Percentiles rank a stretch among this genome's conserved stretches.
Evolutionary conservation across 1,284 basidiomycete species (phyloP).

Genomic region (Melampsora allii-populina): DNA sequence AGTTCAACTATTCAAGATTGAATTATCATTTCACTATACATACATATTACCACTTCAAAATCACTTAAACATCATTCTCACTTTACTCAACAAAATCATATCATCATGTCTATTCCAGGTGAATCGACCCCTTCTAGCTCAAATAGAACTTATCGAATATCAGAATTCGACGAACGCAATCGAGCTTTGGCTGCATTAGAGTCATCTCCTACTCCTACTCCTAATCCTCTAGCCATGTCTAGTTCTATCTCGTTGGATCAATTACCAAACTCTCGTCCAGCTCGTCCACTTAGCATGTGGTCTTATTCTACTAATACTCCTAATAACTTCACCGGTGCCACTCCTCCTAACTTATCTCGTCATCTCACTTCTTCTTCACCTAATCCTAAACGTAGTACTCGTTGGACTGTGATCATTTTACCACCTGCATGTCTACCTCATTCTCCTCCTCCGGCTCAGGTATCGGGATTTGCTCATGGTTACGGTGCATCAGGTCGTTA

Average conservation of each 20-base stretch:
- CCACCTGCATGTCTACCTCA: conserved; percentile 63
- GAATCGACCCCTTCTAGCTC: too few relatives aligned
- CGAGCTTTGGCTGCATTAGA: not conserved
- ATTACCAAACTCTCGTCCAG: not conserved
- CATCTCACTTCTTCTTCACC: not conserved
- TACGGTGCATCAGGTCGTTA: conserved; percentile 63
- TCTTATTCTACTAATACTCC: not conserved
- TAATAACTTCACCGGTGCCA: not conserved
- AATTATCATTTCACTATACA: too few relatives aligned
- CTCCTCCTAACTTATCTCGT: not conserved
- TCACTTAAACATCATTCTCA: too few relatives aligned
- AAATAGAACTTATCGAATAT: too few relatives aligned
- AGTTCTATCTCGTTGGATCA: not conserved
- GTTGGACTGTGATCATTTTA: conserved; percentile 64
- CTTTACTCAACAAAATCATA: too few relatives aligned
- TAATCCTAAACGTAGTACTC: conserved; percentile 7
- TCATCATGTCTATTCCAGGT: too few relatives aligned
- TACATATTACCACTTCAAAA: too few relatives aligned
- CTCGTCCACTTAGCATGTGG: not conserved
- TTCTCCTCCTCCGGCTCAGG: conserved; percentile 63
- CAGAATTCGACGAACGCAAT: not conserved
- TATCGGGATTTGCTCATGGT: conserved; percentile 55
- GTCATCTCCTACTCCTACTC: not conserved
- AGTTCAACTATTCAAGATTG: too few relatives aligned
- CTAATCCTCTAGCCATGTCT: not conserved